These are phyloP conservation scores for Nemania sp. DNA, from an alignment of 2,329 filamentous ascomycete genomes.

Conservation along the genomic window DNA sequence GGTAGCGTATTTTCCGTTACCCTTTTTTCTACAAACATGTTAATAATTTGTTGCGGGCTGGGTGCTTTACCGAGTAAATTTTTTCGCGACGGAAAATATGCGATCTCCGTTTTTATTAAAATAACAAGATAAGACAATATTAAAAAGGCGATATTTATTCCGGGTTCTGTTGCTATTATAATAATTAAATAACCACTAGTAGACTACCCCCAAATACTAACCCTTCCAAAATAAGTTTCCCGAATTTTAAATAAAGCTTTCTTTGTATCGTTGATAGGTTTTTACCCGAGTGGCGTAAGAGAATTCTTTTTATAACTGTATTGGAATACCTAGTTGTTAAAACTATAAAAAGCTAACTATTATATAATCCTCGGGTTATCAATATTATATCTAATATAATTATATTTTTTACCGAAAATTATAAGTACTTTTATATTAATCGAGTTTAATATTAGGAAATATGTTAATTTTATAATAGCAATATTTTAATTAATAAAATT, in stretches of 20 bases:
- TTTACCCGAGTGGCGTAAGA: neutral
- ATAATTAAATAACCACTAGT: neutral
- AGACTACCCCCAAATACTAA: neutral
- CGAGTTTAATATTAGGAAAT: neutral
- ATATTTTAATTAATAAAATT: neutral
- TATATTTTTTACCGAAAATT: neutral
- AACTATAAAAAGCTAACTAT: neutral
- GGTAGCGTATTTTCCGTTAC: neutral
- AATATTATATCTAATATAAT: neutral
- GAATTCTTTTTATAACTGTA: neutral
- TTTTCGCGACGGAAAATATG: neutral
- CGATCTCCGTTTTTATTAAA: neutral
- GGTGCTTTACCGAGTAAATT: neutral
- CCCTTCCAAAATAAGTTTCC: neutral
- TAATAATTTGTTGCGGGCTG: neutral
- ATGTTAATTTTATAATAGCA: neutral
- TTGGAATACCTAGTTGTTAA: neutral
- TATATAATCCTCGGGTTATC: neutral
- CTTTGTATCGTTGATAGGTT: neutral
- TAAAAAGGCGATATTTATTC: neutral
- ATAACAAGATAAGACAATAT: neutral
- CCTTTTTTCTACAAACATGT: neutral
- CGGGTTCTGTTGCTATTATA: neutral
- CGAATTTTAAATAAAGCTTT: neutral
- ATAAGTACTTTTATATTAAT: neutral